Conservation (phyloP, 1,139 yeast species). For the Sugiyamaella castrensis region DNA sequence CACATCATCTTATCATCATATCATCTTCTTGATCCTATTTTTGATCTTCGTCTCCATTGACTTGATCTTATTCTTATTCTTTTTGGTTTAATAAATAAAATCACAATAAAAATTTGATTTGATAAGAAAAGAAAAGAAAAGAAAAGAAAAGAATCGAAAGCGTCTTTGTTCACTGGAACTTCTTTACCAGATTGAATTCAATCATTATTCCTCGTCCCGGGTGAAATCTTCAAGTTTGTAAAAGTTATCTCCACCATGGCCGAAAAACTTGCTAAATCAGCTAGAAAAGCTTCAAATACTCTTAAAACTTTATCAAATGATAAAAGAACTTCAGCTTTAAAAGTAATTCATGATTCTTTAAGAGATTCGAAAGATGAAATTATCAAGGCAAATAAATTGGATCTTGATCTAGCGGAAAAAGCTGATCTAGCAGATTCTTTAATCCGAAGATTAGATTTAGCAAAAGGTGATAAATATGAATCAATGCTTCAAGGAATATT, state of each 20-base stretch:
- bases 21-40: too few species aligned
- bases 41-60: too few species aligned
- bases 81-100: too few species aligned
- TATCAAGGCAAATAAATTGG: slow-evolving; percentile 67
- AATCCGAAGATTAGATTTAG: slow-evolving; percentile 77
- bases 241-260: slow-evolving; percentile 51
- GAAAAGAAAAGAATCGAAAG: too few species aligned
- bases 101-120: too few species aligned
- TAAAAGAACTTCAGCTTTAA: slow-evolving; percentile 69
- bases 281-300: slow-evolving; percentile 73
- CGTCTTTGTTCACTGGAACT: too few species aligned
- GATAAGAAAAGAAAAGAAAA: too few species aligned
- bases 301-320: slow-evolving; percentile 74
- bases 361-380: slow-evolving; percentile 56
- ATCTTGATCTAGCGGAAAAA: slow-evolving; percentile 64
- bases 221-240: too few species aligned
- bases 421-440: slow-evolving; percentile 63
- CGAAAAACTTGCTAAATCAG: slow-evolving; percentile 72
- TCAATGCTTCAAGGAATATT: slow-evolving; percentile 91
- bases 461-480: slow-evolving; percentile 81
- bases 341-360: slow-evolving; percentile 68
- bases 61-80: too few species aligned
- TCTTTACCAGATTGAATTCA: too few species aligned
- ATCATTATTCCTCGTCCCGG: too few species aligned
- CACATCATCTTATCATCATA: too few species aligned